Percentiles rank a stretch among this genome's conserved stretches.
Evolutionary conservation across 164 flowering plant species (phyloP).

Genomic region (Piper longum): DNA sequence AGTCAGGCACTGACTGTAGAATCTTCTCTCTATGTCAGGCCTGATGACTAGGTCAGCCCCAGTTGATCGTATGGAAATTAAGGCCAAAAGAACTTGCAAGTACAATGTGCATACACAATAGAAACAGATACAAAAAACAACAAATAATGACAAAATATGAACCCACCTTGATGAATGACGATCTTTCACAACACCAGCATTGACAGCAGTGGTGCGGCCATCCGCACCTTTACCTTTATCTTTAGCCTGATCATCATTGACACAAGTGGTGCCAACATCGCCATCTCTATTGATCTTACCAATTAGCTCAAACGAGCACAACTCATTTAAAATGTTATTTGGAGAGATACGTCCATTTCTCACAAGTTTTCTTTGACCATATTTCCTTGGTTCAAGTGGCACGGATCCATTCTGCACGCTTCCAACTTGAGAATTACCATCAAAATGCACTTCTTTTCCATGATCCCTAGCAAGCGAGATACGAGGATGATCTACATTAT

Average conservation of each 20-base stretch:
- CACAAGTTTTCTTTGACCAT: conserved; percentile 40
- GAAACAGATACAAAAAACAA: not conserved
- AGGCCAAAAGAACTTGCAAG: not conserved
- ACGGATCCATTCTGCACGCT: conserved; percentile 3
- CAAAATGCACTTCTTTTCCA: conserved; percentile 12
- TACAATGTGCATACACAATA: no score
- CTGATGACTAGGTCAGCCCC: not conserved
- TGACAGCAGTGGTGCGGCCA: conserved; percentile 11
- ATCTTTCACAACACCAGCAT: conserved; percentile 11
- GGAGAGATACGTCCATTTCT: conserved; percentile 88
- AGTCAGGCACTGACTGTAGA: no score
- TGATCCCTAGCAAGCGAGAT: not conserved
- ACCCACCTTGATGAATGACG: conserved; percentile 26
- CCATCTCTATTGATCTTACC: conserved; percentile 6
- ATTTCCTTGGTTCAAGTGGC: conserved; percentile 3
- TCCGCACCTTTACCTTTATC: conserved; percentile 41
- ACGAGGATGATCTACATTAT: not conserved
- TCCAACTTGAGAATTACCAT: conserved; percentile 10
- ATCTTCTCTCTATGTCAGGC: no score
- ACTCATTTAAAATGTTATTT: conserved; percentile 41
- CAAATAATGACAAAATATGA: not conserved
- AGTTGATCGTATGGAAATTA: no score
- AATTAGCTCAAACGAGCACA: conserved; percentile 16
- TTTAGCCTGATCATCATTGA: conserved; percentile 21
- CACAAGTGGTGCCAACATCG: conserved; percentile 8